Base-by-base conservation (phyloP, 768 basidiomycete species). In the Leucocoprinus sp. region DNA sequence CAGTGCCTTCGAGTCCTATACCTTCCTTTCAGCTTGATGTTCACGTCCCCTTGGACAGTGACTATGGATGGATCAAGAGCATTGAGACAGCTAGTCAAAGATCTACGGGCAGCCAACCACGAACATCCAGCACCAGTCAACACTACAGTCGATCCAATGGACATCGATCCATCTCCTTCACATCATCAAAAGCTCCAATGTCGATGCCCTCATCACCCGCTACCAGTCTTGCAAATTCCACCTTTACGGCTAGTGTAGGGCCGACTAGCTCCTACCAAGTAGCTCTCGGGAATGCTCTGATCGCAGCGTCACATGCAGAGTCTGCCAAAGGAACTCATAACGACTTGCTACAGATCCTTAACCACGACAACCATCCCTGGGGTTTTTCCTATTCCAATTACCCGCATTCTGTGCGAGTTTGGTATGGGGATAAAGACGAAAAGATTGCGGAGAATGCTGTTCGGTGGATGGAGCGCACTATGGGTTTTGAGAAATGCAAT, bases 381-480 rank as follows among this genome's bases (percentile, higher is more conserved):
- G 95, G 90, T 0, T 93, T 96, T 65, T 82, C 82, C 8, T 97
- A 97, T 59, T 61, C 74, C 12, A 75, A 86, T 17, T 86, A 93
- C 52, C 78, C 78, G 11, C 82, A 85, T 55, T 69, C 65, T 22
- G 84, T 89, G 37, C 78, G 76, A 34, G 81, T 99, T 31, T 97
- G 91, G 91, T 92, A 92, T 53, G 95, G 95, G 2, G 87, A 92
- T 54, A 77, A 73, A 52, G 95, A 99, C 61, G 95, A 97, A 64
- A 85, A 84, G 66, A 95, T 99, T 50, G 83, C 84, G 26, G 85
- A 95, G 60, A 82, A 84, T 54, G 87, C 90, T 36, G 83, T 98
- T 31, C 66, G 85, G 54, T 95, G 91, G 90, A 88, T 93, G 86
- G 88, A 93, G 62, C 78, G 76, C 51, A 78, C 75, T 27, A 88